These are phyloP conservation scores for Blastobotrys elegans DNA, from an alignment of 1,139 yeast genomes.

Conservation along the genomic window DNA sequence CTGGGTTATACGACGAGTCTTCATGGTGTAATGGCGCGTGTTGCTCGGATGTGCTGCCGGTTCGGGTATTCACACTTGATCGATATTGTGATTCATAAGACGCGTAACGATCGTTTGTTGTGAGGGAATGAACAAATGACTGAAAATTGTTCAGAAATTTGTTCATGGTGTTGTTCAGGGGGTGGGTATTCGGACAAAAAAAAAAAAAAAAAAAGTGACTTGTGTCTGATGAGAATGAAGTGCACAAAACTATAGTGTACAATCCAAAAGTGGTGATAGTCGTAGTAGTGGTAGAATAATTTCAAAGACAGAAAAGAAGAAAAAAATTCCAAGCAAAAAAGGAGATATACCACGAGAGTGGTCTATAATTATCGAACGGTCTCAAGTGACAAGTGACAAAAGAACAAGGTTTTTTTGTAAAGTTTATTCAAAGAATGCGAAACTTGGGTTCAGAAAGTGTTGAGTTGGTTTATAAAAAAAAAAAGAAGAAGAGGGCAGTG, in stretches of 20 bases:
- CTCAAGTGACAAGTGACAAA: not conserved
- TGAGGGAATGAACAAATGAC: slow-evolving; percentile 55
- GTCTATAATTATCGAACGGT: too few species aligned
- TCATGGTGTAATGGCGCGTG: slow-evolving; percentile 7
- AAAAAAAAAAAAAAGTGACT: not conserved
- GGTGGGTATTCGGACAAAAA: not conserved
- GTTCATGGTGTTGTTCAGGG: slow-evolving; percentile 29
- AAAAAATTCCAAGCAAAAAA: too few species aligned
- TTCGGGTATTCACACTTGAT: slow-evolving; percentile 13
- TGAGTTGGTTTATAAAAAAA: not conserved
- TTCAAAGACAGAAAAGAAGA: too few species aligned
- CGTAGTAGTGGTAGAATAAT: too few species aligned
- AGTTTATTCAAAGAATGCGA: not conserved
- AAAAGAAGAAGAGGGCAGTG: not conserved
- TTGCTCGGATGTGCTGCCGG: too few species aligned
- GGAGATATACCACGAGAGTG: too few species aligned
- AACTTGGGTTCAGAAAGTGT: not conserved
- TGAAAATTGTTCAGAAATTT: slow-evolving; percentile 33
- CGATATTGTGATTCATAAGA: slow-evolving; percentile 40
- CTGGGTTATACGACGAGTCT: slow-evolving; percentile 14
- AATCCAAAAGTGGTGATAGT: too few species aligned
- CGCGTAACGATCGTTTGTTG: slow-evolving; percentile 63
- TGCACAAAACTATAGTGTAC: not conserved
- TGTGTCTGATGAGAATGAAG: not conserved
- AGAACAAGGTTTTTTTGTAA: not conserved